Evolutionary conservation across 805 yeast species (phyloP).

Genomic region (Metschnikowia shivogae): DNA sequence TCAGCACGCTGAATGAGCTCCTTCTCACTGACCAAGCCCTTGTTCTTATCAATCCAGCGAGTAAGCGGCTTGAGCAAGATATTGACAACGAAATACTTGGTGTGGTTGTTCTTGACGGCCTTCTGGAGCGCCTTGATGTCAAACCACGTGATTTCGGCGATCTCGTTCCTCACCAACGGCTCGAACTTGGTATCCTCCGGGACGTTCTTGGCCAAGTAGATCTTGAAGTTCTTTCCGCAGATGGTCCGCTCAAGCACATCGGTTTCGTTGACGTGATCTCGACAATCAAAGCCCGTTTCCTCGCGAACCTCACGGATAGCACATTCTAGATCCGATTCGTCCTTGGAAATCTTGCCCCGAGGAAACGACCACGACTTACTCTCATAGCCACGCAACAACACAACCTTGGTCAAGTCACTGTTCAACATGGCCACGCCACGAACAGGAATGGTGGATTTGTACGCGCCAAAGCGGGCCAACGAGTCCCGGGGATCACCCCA

Average conservation of each 20-base stretch:
- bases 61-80: constrained; percentile 49
- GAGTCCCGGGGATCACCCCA: constrained; percentile 86
- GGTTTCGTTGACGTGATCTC: constrained; percentile 60
- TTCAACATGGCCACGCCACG: constrained; percentile 92
- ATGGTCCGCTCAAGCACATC: constrained; percentile 79
- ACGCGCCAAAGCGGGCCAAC: constrained; percentile 69
- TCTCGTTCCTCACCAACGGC: constrained; percentile 87
- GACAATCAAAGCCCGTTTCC: constrained; percentile 88
- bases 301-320: constrained; percentile 90
- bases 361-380: constrained; percentile 90
- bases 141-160: constrained; percentile 76
- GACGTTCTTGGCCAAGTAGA: constrained; percentile 71
- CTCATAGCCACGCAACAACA: constrained; percentile 83
- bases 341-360: constrained; percentile 92
- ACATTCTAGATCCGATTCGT: constrained; percentile 82
- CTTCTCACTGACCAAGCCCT: constrained; percentile 45
- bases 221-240: constrained; percentile 78
- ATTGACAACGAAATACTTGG: constrained; percentile 42
- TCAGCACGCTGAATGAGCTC: constrained; percentile 63
- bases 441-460: constrained; percentile 89
- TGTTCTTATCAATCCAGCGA: constrained; percentile 54
- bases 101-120: constrained; percentile 38
- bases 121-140: constrained; percentile 45
- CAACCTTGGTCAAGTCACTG: constrained; percentile 58
- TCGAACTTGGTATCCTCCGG: constrained; percentile 72